A percentile compares a stretch with the other conserved stretches of the same genome.
These are phyloP conservation scores for Claviceps purpurea DNA, from an alignment of 2,329 filamentous ascomycete species.

Conservation along the genomic window DNA sequence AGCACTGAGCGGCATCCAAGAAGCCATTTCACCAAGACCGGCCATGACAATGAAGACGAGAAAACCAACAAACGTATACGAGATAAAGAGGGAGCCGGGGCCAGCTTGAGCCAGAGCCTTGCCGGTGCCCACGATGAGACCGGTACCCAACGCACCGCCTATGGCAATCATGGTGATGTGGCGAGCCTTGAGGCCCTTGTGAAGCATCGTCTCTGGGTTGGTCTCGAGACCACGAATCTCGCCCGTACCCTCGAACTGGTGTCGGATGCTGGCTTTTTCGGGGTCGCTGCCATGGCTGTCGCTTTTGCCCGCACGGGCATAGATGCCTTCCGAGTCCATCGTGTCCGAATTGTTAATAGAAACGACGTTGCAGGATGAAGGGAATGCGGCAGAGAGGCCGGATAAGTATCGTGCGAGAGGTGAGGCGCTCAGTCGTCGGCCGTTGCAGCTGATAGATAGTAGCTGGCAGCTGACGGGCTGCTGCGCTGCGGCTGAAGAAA, in stretches of 20 bases:
- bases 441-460: background rate
- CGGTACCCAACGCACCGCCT: constrained; percentile 61
- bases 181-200: constrained; percentile 39
- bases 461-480: background rate
- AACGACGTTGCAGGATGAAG: background rate
- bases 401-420: background rate
- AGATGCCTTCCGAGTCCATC: constrained; percentile 8
- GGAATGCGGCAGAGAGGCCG: background rate
- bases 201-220: constrained; percentile 31
- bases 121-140: constrained; percentile 58
- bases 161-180: constrained; percentile 53
- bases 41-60: constrained; percentile 75
- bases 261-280: constrained; percentile 9
- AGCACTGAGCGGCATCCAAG: constrained; percentile 64
- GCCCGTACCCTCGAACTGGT: constrained; percentile 10
- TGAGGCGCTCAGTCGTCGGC: background rate
- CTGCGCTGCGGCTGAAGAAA: background rate
- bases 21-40: constrained; percentile 70
- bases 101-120: constrained; percentile 38
- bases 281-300: constrained; percentile 6
- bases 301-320: constrained; percentile 8
- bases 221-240: constrained; percentile 37
- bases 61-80: constrained; percentile 54
- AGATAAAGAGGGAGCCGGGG: constrained; percentile 57
- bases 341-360: background rate